Evolutionary conservation across 495 filamentous ascomycete genomes (phyloP), one percentile per base, ranked within the genome.

Genomic region (Penicillium maclennaniae): DNA sequence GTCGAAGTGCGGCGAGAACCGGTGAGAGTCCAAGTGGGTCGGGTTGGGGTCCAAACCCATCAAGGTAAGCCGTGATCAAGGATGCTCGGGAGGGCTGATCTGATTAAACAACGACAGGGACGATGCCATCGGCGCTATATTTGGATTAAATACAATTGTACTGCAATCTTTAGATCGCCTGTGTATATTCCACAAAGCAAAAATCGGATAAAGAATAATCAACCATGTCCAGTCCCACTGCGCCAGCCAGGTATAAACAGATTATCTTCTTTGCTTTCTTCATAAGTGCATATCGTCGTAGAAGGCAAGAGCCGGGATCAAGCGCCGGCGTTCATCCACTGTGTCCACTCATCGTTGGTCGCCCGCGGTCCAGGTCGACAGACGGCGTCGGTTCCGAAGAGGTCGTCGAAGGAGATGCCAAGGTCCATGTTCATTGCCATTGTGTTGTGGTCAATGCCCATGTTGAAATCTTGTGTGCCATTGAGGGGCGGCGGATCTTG

Each of bases 321-420:
- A 16, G 45, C 46, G 12, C 45, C 53, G 6, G 53, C 49, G 53
- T 69, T 74, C 72, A 74, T 71, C 71, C 72, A 77, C 45, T 73
- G 70, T 20, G 60, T 61, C 72, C 71, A 77, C 5, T 77, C 73
- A 34, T 77, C 74, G 31, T 63, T 71, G 20, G 58, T 27, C 16
- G 52, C 48, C 53, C 54, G 49, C 55, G 46, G 46, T 49, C 31
- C 56, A 21, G 61, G 52, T 27, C 58, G 61, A 44, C 40, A 64
- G 4, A 48, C 45, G 12, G 68, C 61, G 8, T 57, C 60, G 27
- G 69, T 74, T 9, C 72, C 74, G 40, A 77, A 73, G 28, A 77
- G 60, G 41, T 77, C 74, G 45, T 74, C 72, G 40, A 77, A 69
- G 9, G 70, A 68, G 26, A 75, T 67, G 1, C 68, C 68, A 6